Conservation (phyloP, 1,284 basidiomycete species). For the Ustilago cynodontis region DNA sequence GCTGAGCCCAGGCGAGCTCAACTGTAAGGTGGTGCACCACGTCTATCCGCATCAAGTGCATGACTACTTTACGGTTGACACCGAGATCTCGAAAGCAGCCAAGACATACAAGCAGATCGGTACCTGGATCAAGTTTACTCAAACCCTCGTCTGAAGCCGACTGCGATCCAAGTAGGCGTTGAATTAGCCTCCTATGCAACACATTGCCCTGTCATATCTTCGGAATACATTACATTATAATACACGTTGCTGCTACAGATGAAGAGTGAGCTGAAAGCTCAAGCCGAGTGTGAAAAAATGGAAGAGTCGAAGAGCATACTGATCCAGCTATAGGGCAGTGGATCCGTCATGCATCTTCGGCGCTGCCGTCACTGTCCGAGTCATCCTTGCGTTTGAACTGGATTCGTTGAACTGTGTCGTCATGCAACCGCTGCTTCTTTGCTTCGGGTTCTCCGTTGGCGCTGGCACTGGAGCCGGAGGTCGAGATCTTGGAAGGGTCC, state of each 20-base stretch:
- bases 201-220: no score
- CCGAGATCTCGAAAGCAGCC: conserved; percentile 40
- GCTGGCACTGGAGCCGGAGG: background rate
- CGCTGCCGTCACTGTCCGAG: conserved; percentile 12
- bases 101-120: conserved; percentile 50
- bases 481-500: conserved; percentile 5
- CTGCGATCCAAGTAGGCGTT: background rate
- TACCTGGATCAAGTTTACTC: conserved; percentile 54
- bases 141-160: conserved; percentile 25
- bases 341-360: background rate
- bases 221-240: background rate
- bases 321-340: background rate
- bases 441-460: conserved; percentile 24
- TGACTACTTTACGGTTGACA: conserved; percentile 57
- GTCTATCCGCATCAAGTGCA: conserved; percentile 42
- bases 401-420: conserved; percentile 27
- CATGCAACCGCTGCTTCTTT: conserved; percentile 38
- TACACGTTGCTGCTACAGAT: background rate
- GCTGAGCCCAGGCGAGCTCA: conserved; percentile 44
- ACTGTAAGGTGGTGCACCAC: conserved; percentile 40
- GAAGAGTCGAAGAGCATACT: background rate
- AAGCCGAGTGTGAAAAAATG: background rate
- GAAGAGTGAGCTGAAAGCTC: background rate
- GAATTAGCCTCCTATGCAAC: no score
- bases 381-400: conserved; percentile 32